Evolutionary conservation across 352 stramenopile species (phyloP).

Genomic region (Plasmopara muralis): DNA sequence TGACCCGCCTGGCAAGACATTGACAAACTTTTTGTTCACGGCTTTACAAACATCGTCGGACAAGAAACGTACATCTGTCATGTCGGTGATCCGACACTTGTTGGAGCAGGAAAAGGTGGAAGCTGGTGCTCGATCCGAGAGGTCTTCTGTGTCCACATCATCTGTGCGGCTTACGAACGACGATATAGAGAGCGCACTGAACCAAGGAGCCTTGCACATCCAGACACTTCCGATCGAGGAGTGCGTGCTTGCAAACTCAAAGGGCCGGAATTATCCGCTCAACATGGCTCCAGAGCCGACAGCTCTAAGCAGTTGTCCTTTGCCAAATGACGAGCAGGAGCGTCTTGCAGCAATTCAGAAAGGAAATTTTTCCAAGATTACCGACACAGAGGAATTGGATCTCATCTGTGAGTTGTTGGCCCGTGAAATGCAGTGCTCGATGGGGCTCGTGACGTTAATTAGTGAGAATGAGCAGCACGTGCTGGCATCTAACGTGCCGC

Average conservation of each 20-base stretch:
- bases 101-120: constrained; percentile 37
- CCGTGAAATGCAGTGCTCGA: constrained; percentile 47
- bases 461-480: constrained; percentile 43
- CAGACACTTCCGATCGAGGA: constrained; percentile 25
- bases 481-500: constrained; percentile 27
- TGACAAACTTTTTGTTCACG: constrained; percentile 28
- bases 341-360: constrained; percentile 38
- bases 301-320: constrained; percentile 21
- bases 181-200: constrained; percentile 11
- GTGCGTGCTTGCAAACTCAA: constrained; percentile 27
- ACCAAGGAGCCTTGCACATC: constrained; percentile 20
- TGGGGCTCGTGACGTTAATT: constrained; percentile 50
- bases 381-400: constrained; percentile 47
- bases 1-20: constrained; percentile 17
- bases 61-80: constrained; percentile 33
- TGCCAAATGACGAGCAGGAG: constrained; percentile 32
- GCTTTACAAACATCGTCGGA: constrained; percentile 25
- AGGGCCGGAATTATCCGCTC: constrained; percentile 37
- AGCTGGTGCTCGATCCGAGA: background rate
- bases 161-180: constrained; percentile 21
- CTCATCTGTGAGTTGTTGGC: constrained; percentile 55
- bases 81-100: constrained; percentile 55
- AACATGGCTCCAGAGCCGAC: constrained; percentile 18
- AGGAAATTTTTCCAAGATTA: constrained; percentile 31
- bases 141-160: constrained; percentile 1